phyloP scores from a whole-genome alignment of 352 stramenopile species.

The Globisporangium spiculum region DNA sequence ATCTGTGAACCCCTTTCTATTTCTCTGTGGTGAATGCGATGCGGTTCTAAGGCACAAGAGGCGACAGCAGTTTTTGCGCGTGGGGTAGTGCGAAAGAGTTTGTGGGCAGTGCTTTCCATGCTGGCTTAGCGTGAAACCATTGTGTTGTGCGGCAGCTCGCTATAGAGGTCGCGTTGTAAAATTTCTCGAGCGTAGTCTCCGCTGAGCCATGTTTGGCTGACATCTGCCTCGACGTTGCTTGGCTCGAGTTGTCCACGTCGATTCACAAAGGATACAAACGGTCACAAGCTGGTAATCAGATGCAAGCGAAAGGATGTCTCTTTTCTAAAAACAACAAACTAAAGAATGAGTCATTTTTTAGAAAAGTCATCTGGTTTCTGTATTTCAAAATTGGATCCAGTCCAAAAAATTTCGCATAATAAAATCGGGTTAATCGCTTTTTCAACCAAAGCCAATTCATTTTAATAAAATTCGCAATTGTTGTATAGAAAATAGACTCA shows the following conservation, averaged over 20 bases:
- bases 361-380: too few relatives aligned
- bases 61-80: background rate
- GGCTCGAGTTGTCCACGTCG: background rate
- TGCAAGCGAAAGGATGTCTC: too few relatives aligned
- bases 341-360: too few relatives aligned
- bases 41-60: background rate
- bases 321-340: too few relatives aligned
- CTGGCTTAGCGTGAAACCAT: background rate
- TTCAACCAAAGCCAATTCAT: too few relatives aligned
- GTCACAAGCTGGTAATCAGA: background rate
- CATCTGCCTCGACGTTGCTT: background rate
- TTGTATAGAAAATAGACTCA: too few relatives aligned
- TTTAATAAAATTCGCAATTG: too few relatives aligned
- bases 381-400: too few relatives aligned
- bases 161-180: background rate
- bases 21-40: background rate
- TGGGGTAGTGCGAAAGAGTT: background rate
- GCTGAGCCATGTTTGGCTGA: background rate
- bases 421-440: too few relatives aligned
- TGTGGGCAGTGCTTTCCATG: background rate
- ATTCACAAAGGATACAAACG: background rate
- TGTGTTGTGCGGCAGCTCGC: background rate
- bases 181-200: background rate
- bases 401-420: too few relatives aligned
- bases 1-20: too few relatives aligned